Percentiles rank a stretch among this genome's conserved stretches.
Conservation (phyloP, 352 stramenopile genomes). For the Globisporangium canariense region DNA sequence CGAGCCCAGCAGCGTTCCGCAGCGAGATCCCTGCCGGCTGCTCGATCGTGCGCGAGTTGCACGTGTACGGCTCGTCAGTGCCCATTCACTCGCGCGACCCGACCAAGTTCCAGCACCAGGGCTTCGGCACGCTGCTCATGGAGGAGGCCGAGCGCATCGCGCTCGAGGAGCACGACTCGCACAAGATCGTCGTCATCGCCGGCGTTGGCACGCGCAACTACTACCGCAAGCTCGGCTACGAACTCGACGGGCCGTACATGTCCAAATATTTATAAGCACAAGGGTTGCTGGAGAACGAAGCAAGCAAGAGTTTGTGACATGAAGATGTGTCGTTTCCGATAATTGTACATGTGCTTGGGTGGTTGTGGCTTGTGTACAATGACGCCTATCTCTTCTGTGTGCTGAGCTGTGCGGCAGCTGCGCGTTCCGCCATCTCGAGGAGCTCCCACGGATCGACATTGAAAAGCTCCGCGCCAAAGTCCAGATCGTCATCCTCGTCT, state of each 20-base stretch:
- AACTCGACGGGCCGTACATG: constrained; percentile 97
- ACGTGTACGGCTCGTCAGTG: constrained; percentile 97
- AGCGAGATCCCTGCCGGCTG: constrained; percentile 64
- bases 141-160: constrained; percentile 97
- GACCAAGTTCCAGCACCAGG: constrained; percentile 96
- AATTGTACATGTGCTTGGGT: constrained; percentile 4
- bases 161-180: constrained; percentile 91
- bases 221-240: constrained; percentile 97
- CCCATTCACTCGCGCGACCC: constrained; percentile 92
- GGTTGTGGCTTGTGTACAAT: neutral
- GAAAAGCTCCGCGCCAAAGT: constrained; percentile 6
- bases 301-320: neutral
- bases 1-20: constrained; percentile 77
- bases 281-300: neutral
- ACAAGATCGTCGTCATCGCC: constrained; percentile 96
- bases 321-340: neutral
- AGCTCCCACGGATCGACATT: constrained; percentile 14
- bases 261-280: constrained; percentile 81
- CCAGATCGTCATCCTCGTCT: constrained; percentile 8
- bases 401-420: constrained; percentile 3
- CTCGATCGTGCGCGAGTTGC: constrained; percentile 88
- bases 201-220: constrained; percentile 96
- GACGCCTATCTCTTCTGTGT: neutral
- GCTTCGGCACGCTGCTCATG: constrained; percentile 96
- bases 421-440: constrained; percentile 13